Evolutionary conservation across 2,329 filamentous ascomycete species (phyloP).

Genomic region (Decorospora gaudefroyi): DNA sequence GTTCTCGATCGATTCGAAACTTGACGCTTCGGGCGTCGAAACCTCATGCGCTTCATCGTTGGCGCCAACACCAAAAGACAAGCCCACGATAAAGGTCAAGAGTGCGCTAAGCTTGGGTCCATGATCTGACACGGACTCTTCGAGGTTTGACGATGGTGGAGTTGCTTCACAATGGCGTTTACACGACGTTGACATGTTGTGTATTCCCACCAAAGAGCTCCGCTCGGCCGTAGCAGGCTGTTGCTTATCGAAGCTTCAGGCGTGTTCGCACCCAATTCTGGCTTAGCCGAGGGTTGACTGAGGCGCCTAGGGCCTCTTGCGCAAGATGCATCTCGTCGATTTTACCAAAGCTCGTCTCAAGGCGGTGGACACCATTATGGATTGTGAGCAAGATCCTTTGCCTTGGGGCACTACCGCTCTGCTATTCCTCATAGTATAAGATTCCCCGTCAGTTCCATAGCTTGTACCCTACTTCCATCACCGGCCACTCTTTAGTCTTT

Average conservation of each 20-base stretch:
- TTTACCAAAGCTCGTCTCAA: constrained; percentile 28
- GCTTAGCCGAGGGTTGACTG: constrained; percentile 14
- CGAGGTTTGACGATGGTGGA: constrained; percentile 29
- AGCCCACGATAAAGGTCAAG: constrained; percentile 2
- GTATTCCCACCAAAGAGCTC: constrained; percentile 9
- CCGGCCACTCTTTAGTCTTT: constrained; percentile 11
- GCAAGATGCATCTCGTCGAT: constrained; percentile 14
- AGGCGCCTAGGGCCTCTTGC: constrained; percentile 17
- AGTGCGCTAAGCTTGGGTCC: constrained; percentile 8
- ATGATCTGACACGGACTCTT: constrained; percentile 7
- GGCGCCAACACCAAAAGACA: constrained; percentile 7
- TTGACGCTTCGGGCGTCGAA: constrained; percentile 24
- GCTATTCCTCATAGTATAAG: constrained; percentile 21
- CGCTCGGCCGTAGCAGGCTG: too few species aligned
- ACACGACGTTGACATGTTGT: constrained; percentile 15
- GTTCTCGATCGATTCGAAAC: constrained; percentile 31
- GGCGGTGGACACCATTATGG: constrained; percentile 28
- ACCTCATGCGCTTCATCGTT: constrained; percentile 24
- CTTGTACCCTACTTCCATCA: constrained; percentile 5
- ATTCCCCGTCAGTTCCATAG: not conserved
- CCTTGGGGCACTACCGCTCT: not conserved
- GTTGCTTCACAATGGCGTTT: constrained; percentile 19
- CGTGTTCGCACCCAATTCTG: constrained; percentile 6
- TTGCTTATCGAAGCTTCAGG: too few species aligned
- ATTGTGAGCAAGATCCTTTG: constrained; percentile 8